Percentiles rank a stretch among this genome's conserved stretches.
Conservation (phyloP, 2,329 filamentous ascomycete genomes). For the Cordyceps militaris region DNA sequence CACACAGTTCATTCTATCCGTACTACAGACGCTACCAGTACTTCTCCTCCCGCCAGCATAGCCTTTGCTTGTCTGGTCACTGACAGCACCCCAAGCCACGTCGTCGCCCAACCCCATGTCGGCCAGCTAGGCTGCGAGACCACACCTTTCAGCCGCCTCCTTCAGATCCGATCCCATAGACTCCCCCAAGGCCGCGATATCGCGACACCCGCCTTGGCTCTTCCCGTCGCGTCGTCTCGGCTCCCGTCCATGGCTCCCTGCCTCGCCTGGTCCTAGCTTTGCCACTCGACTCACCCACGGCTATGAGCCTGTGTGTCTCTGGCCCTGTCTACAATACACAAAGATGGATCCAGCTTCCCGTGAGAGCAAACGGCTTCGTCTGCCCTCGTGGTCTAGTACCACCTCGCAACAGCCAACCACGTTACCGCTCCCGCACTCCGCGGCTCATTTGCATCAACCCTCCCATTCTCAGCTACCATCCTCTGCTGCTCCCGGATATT, state of each 20-base stretch:
- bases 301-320: constrained; percentile 13
- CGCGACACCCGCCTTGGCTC: constrained; percentile 6
- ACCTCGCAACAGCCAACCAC: constrained; percentile 23
- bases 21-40: constrained; percentile 8
- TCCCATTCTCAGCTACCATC: constrained; percentile 33
- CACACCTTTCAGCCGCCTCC: neutral
- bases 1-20: constrained; percentile 8
- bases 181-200: constrained; percentile 5
- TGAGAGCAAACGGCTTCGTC: constrained; percentile 47
- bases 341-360: constrained; percentile 48
- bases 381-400: constrained; percentile 35
- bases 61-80: constrained; percentile 2
- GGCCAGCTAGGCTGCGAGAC: neutral
- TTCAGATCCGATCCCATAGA: constrained; percentile 3
- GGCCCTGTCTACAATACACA: constrained; percentile 19
- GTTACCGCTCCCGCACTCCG: constrained; percentile 15
- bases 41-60: neutral
- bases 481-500: constrained; percentile 14
- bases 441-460: constrained; percentile 27
- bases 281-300: constrained; percentile 12
- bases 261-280: constrained; percentile 11
- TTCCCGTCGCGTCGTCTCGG: constrained; percentile 8
- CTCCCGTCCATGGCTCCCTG: constrained; percentile 13
- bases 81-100: constrained; percentile 10
- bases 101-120: constrained; percentile 11